Evolutionary conservation across 2,329 filamentous ascomycete species (phyloP), one percentile per base, ranked within the genome.

Genomic region (Trichoderma atroviride): DNA sequence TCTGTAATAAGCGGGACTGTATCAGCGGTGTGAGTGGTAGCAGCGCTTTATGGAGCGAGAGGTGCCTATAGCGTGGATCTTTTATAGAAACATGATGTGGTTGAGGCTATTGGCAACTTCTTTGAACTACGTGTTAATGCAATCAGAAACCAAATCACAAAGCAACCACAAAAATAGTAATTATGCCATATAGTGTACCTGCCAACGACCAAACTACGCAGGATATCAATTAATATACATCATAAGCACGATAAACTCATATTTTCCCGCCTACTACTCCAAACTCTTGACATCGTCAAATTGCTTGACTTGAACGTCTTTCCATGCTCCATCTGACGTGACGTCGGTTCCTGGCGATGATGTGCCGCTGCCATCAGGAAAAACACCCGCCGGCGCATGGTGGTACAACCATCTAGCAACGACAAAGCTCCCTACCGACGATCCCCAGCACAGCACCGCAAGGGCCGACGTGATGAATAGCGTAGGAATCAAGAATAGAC

Each of bases 401-500:
- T 74, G 76, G 73, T 86, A 88, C 14, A 83, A 67, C 80, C 83
- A 85, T 61, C 81, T 81, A 4, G 79, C 81, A 50, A 82, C 74
- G 62, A 85, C 40, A 76, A 89, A 94, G 59, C 84, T 86, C 16
- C 84, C 86, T 10, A 91, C 80, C 9, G 85, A 88, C 88, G 89
- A 92, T 22, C 87, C 79, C 87, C 92, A 95, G 71, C 91, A 79
- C 70, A 90, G 84, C 0, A 89, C 80, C 5, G 88, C 91, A 27
- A 89, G 78, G 59, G 85, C 85, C 14, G 86, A 88, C 3, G 90
- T 89, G 71, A 92, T 78, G 78, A 92, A 86, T 47, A 95, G 80
- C 0, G 88, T 86, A 1, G 92, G 92, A 0, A 92, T 80, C 19
- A 96, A 84, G 52, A 94, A 76, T 59, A 92, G 77, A 13, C 92